These are phyloP conservation scores for Exserohilum rostratum DNA, from an alignment of 2,329 filamentous ascomycete species.

Conservation along the genomic window DNA sequence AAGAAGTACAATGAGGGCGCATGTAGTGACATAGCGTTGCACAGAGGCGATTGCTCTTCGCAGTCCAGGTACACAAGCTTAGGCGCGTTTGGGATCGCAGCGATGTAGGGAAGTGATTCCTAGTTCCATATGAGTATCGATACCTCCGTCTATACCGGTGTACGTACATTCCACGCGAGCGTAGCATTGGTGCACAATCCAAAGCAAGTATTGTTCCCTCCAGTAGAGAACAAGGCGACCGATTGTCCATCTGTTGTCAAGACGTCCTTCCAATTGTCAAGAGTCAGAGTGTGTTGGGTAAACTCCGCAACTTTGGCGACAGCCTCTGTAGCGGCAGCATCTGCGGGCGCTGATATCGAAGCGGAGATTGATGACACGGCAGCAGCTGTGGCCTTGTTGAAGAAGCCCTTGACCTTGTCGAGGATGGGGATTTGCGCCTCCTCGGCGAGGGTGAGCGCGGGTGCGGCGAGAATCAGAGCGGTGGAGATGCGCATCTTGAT, in stretches of 20 bases:
- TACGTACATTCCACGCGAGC: conserved; percentile 61
- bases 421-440: conserved; percentile 68
- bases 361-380: conserved; percentile 59
- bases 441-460: conserved; percentile 59
- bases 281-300: conserved; percentile 64
- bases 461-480: conserved; percentile 58
- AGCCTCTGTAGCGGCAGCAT: conserved; percentile 58
- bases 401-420: conserved; percentile 63
- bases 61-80: conserved; percentile 75
- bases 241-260: conserved; percentile 70
- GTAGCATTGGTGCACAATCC: conserved; percentile 71
- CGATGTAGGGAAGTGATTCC: conserved; percentile 68
- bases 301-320: conserved; percentile 59
- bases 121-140: conserved; percentile 39
- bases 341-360: conserved; percentile 46
- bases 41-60: conserved; percentile 74
- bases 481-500: conserved; percentile 59
- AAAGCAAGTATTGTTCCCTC: conserved; percentile 79
- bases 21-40: conserved; percentile 73
- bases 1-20: conserved; percentile 71
- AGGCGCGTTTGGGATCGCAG: conserved; percentile 65
- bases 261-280: conserved; percentile 73
- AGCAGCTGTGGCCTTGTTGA: conserved; percentile 61
- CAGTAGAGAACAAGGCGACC: conserved; percentile 77
- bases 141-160: neutral